A percentile compares a stretch with the other conserved stretches of the same genome.
phyloP scores from a whole-genome alignment of 257 asterid genomes.

The Przewalskia tangutica region DNA sequence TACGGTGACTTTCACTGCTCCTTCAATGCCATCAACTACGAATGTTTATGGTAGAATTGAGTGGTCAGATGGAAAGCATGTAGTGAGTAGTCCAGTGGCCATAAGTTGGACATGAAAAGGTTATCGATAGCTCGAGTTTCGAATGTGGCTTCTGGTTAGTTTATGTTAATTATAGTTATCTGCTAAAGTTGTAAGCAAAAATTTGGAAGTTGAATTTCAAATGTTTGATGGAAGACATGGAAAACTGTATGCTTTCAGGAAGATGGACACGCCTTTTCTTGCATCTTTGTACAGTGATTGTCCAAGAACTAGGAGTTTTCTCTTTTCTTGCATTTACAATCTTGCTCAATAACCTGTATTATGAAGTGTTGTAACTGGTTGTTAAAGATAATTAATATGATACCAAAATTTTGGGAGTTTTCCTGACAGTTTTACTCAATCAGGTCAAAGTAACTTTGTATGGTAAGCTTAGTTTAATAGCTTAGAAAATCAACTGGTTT shows the following conservation, averaged over 20 bases:
- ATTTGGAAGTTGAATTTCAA: not conserved
- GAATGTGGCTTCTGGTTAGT: not conserved
- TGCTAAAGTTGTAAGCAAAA: not conserved
- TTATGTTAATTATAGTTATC: not conserved
- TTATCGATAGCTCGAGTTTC: not conserved
- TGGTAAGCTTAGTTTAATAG: too few species aligned
- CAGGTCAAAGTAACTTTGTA: not conserved
- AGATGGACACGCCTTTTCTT: not conserved
- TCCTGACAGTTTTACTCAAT: not conserved
- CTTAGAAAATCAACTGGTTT: too few species aligned
- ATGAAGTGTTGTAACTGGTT: not conserved
- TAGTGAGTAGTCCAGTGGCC: conserved; percentile 15
- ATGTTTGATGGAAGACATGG: not conserved
- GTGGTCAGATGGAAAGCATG: conserved; percentile 13
- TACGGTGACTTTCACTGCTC: conserved; percentile 2
- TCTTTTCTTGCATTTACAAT: not conserved
- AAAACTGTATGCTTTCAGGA: not conserved
- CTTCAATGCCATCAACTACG: not conserved
- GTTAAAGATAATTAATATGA: not conserved
- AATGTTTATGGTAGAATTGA: conserved; percentile 6
- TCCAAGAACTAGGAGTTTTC: not conserved
- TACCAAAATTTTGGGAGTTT: not conserved
- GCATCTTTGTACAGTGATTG: not conserved
- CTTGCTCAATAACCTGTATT: not conserved
- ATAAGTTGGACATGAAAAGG: conserved; percentile 6